Base-by-base conservation (phyloP, 176 grass and related monocot species). In the Zea luxurians region DNA sequence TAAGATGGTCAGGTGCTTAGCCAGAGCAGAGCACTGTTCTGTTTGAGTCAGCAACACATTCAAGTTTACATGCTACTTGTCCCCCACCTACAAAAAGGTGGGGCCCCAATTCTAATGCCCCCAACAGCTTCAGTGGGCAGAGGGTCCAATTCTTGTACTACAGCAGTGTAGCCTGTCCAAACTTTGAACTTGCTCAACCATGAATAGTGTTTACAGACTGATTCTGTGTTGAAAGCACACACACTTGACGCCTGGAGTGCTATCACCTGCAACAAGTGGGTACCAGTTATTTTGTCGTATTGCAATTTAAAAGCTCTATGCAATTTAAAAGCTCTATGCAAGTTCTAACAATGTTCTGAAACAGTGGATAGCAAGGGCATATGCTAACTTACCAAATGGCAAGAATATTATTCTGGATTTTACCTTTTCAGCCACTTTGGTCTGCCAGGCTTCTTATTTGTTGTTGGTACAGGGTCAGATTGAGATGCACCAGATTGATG, bases 391-490 rank as follows among this genome's bases (percentile, higher is more conserved):
- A 27, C 27, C 27, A 27, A 27, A 4, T 70, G 55, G 61, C 4
- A 73, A 62, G 48, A 18, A 82, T 34, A 61, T n/a, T 79, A 12
- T 13, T 70, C 62, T 57, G 40, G 37, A 53, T 0, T 11, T 48
- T 82, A 99, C 74, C 87, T 74, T 83, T 99, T 99, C 61, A 99
- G 83, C 96, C 92, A 99, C 77, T 99, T 99, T n/a, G 96, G 96
- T 74, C 68, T 99, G 34, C 82, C 73, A 41, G 92, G 72, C 85
- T 99, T 96, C 76, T 95, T 99, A 72, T 63, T 78, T 83, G 84
- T 45, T 83, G 84, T 65, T 81, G 84, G 86, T 64, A 64, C 81
- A 89, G 68, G 75, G 76, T 89, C 80, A 73, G 88, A 76, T 55
- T 76, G 85, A 69, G 66, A 64, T 42, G 15, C 47, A 81, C 79